phyloP scores from a whole-genome alignment of 1,284 basidiomycete species.

The Rhodotorula glutinis region DNA sequence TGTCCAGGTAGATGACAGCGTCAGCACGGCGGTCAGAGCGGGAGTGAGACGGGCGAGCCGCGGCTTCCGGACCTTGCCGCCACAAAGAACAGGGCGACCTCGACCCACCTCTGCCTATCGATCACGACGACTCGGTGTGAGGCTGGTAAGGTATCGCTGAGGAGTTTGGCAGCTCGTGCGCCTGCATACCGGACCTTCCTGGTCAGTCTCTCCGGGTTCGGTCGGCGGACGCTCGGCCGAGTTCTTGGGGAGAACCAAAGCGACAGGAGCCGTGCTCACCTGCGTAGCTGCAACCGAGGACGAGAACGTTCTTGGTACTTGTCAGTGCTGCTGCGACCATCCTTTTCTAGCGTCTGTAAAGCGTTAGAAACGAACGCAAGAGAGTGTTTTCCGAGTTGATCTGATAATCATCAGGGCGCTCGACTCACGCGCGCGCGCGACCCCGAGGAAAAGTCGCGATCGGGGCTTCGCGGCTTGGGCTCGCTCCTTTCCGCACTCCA shows the following conservation, averaged over 20 bases:
- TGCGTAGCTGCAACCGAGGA: conserved; percentile 3
- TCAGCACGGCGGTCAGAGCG: not conserved
- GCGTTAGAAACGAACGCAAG: too few species aligned
- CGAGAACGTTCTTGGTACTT: not conserved
- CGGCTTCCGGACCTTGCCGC: not conserved
- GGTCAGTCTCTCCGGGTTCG: not conserved
- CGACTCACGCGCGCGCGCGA: too few species aligned
- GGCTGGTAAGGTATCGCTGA: conserved; percentile 36
- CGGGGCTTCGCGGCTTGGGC: too few species aligned
- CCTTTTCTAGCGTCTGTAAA: not conserved
- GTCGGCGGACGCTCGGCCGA: not conserved
- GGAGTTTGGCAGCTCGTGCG: conserved; percentile 39
- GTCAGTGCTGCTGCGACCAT: not conserved
- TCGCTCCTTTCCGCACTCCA: too few species aligned
- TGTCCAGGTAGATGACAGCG: too few species aligned
- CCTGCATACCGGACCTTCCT: conserved; percentile 13
- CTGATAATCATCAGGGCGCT: conserved; percentile 1
- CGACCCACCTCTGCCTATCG: conserved; percentile 40
- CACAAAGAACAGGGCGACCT: too few species aligned
- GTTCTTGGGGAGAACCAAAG: not conserved
- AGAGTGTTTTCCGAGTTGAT: not conserved
- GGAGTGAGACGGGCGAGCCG: not conserved
- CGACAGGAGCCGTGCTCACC: not conserved
- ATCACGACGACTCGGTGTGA: conserved; percentile 43
- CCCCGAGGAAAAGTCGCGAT: too few species aligned